Percentiles rank a stretch among this genome's conserved stretches.
phyloP scores from a whole-genome alignment of 2,329 filamentous ascomycete species.

The Tolypocladium nubicola region DNA sequence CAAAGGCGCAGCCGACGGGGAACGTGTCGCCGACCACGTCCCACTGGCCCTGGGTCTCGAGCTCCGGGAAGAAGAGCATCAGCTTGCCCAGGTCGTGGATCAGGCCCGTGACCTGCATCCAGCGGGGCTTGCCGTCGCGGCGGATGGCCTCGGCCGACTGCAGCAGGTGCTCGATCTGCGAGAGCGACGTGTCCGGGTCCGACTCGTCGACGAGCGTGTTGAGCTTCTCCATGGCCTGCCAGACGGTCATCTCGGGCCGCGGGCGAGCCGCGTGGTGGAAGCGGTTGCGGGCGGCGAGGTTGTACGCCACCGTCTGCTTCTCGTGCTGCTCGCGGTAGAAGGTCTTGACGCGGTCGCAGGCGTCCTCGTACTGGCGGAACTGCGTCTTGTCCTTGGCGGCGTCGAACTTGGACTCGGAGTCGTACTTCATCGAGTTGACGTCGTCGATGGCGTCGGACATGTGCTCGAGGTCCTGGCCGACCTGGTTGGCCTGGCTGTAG shows the following conservation, averaged over 20 bases:
- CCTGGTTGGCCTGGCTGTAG: slow-evolving; percentile 5
- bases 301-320: slow-evolving; percentile 74
- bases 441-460: slow-evolving; percentile 37
- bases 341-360: slow-evolving; percentile 73
- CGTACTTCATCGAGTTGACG: slow-evolving; percentile 43
- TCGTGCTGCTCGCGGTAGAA: slow-evolving; percentile 69
- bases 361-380: slow-evolving; percentile 75
- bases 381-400: slow-evolving; percentile 65
- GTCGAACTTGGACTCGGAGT: slow-evolving; percentile 54
- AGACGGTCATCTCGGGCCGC: slow-evolving; percentile 68
- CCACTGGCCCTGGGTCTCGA: slow-evolving; percentile 71
- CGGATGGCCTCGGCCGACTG: slow-evolving; percentile 86
- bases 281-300: slow-evolving; percentile 61
- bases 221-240: slow-evolving; percentile 87
- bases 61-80: slow-evolving; percentile 61
- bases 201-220: slow-evolving; percentile 86
- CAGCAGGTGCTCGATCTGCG: slow-evolving; percentile 81
- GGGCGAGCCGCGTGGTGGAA: slow-evolving; percentile 47
- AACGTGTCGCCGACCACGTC: slow-evolving; percentile 86
- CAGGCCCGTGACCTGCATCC: slow-evolving; percentile 71
- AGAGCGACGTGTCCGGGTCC: slow-evolving; percentile 79
- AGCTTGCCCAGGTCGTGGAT: slow-evolving; percentile 76
- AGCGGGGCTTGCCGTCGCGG: slow-evolving; percentile 69
- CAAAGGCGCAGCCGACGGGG: slow-evolving; percentile 66
- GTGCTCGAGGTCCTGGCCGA: slow-evolving; percentile 30